Evolutionary conservation across 2,329 filamentous ascomycete genomes (phyloP), one percentile per base, ranked within the genome.

Genomic region (Aspergillus aculeatinus): DNA sequence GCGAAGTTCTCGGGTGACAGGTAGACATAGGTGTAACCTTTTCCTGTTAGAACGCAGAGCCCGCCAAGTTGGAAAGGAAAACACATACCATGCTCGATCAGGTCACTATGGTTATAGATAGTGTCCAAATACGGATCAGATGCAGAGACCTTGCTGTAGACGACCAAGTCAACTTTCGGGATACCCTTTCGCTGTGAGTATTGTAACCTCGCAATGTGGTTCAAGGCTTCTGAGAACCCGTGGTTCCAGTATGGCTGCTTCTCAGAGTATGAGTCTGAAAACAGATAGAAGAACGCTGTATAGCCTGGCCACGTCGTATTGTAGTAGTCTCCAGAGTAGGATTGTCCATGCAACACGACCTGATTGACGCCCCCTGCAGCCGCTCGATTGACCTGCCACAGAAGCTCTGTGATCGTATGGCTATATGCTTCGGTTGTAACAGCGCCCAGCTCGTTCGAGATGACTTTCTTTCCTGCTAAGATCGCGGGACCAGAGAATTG

Each of bases 281-380:
- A 81, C 0, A 69, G 47, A 60, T 80, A 83, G 5, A 55, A 59
- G 54, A 82, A 82, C 0, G 79, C 71, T 1, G 77, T 77, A 58
- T 76, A 81, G 0, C 77, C 78, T 2, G 80, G 80, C 80, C 81
- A 83, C 0, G 79, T 81, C 1, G 79, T 82, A 49, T 77, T 76
- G 0, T 68, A 65, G 59, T 82, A 82, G 4, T 75, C 64, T 1
- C 75, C 76, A 0, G 73, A 74, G 55, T 79, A 81, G 0, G 79
- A 68, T 52, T 71, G 71, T 0, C 80, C 81, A 57, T 83, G 81
- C 11, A 82, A 66, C 6, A 83, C 75, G 42, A 79, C 67, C 52
- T 77, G 73, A 50, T 79, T 82, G 31, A 82, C 70, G 4, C 75
- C 76, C 11, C 74, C 80, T 0, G 74, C 76, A 23, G 78, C 68